Conservation (phyloP, 768 basidiomycete species). For the Panus rudis region DNA sequence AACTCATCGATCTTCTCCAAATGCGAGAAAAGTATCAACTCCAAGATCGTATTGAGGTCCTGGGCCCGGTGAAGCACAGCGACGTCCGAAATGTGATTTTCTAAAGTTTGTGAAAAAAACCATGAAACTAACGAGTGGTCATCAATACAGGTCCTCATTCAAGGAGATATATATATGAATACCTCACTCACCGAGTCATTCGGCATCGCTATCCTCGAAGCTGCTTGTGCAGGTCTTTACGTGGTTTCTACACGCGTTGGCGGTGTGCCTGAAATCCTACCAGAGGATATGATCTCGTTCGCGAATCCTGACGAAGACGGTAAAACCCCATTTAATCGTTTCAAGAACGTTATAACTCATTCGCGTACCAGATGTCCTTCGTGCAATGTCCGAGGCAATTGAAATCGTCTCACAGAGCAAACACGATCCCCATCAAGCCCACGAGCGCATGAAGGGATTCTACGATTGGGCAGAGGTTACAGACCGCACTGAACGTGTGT, state of each 20-base stretch:
- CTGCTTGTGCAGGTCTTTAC: conserved; percentile 89
- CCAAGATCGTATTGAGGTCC: conserved; percentile 86
- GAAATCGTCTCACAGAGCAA: conserved; percentile 53
- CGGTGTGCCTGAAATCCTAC: conserved; percentile 92
- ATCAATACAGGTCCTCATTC: conserved; percentile 59
- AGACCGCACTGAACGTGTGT: conserved; percentile 77
- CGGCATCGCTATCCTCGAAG: conserved; percentile 96
- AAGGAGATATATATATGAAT: conserved; percentile 89
- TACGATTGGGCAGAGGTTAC: conserved; percentile 86
- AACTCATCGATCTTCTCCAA: conserved; percentile 89
- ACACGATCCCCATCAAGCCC: conserved; percentile 72
- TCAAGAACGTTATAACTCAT: background rate
- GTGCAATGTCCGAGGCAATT: conserved; percentile 79
- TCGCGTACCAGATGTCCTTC: conserved; percentile 60
- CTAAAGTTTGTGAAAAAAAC: background rate
- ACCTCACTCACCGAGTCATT: conserved; percentile 95
- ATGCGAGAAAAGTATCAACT: conserved; percentile 88
- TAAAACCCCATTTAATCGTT: conserved; percentile 25
- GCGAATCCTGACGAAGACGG: conserved; percentile 92
- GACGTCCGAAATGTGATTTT: conserved; percentile 76
- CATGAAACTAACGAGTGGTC: background rate
- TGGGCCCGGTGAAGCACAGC: conserved; percentile 73
- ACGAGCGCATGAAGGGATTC: conserved; percentile 70
- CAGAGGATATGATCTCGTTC: conserved; percentile 92
- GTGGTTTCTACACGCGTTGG: conserved; percentile 93